Evolutionary conservation across 139 green algal genomes (phyloP), one percentile per base, ranked within the genome.

Genomic region (Chlamydomonas incerta): DNA sequence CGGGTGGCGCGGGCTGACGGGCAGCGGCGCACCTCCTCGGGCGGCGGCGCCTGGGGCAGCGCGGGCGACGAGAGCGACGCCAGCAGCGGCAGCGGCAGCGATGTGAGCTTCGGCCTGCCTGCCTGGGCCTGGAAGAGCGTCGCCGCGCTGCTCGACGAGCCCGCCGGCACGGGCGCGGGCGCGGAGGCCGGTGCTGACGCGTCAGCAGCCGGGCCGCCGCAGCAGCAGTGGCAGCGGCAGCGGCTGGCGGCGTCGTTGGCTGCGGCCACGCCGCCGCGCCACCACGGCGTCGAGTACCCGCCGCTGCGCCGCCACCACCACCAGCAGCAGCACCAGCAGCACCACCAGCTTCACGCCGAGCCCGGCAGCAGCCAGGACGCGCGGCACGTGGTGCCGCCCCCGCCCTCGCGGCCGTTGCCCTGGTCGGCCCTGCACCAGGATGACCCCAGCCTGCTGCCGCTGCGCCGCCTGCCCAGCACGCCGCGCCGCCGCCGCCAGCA

Each of bases 81-180:
- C 29, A 28, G 71, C 37, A 76, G 71, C 50, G 72, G 71, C 37
- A 76, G 71, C 50, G 72, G 31, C 20, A 55, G 70, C 18, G 73
- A 50, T 23, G 62, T 17, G 21, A 55, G 37, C 58, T 82, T 82
- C 24, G 74, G 74, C 15, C 37, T 82, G 34, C 74, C 74, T 14
- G 74, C 74, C 2, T 82, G 58, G 58, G 74, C 74, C 17, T 82
- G 74, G 74, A 26, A 29, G 21, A 72, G 74, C 35, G 74, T 82
- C 20, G 74, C 74, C 28, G 23, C 15, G 15, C 74, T 82, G 57
- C 17, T 82, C 5, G 71, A 58, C 21, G n/a, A 58, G 14, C 28
- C 34, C 74, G 35, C 47, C 35, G 21, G 66, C 66, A 5, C 66
- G n/a, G n/a, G n/a, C 10, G 14, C n/a, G 21, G 50, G 1, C 55